Percentiles rank a stretch among this genome's conserved stretches.
Conservation (phyloP, 768 basidiomycete species). For the Mycena polygramma region DNA sequence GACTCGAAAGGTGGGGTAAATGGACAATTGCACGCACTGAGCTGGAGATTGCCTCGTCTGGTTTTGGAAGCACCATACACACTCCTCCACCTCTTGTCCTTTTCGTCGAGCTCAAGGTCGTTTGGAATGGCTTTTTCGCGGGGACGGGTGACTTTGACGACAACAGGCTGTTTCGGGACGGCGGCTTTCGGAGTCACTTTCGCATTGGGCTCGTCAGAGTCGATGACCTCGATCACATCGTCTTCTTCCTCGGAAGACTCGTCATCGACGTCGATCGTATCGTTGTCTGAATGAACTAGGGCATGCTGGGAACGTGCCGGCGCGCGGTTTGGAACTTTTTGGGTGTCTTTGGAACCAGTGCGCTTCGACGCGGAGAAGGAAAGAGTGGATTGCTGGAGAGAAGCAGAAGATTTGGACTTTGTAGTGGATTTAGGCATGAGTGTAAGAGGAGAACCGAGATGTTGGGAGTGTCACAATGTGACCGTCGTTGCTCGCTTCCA, state of each 20-base stretch:
- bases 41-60: constrained; percentile 67
- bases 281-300: constrained; percentile 36
- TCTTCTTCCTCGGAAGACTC: constrained; percentile 41
- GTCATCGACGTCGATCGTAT: constrained; percentile 41
- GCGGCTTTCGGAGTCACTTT: constrained; percentile 14
- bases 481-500: neutral
- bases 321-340: constrained; percentile 40
- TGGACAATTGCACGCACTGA: constrained; percentile 64
- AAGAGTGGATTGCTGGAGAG: constrained; percentile 61
- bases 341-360: constrained; percentile 46
- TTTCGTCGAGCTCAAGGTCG: constrained; percentile 58
- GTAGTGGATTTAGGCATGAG: constrained; percentile 25
- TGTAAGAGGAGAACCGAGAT: neutral
- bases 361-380: constrained; percentile 62
- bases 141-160: constrained; percentile 18
- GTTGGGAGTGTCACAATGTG: neutral
- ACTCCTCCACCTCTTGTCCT: constrained; percentile 65
- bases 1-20: neutral
- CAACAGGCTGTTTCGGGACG: constrained; percentile 23
- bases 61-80: constrained; percentile 60
- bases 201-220: constrained; percentile 17
- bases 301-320: constrained; percentile 23
- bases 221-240: constrained; percentile 6
- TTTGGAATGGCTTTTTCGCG: constrained; percentile 32
- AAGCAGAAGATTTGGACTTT: constrained; percentile 29